Conservation (phyloP, 148 eudicot species). For the Dysphania ambrosioides region DNA sequence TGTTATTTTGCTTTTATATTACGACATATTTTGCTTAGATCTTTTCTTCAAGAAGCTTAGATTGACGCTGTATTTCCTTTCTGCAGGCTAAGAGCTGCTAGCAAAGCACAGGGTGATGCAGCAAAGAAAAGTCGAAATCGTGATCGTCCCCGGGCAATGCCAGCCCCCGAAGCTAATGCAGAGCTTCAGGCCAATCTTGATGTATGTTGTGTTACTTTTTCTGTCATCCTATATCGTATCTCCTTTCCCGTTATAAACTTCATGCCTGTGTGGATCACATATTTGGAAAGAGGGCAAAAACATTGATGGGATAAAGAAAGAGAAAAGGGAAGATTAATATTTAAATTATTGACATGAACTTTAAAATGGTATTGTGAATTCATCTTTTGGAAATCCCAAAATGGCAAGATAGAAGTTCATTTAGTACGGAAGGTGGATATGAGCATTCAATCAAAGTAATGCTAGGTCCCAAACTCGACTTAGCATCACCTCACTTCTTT, state of each 20-base stretch:
- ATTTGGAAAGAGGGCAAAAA: neutral
- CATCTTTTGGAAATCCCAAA: neutral
- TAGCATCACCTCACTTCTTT: neutral
- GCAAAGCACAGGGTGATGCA: slow-evolving; percentile 68
- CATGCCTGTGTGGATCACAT: neutral
- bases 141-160: slow-evolving; percentile 63
- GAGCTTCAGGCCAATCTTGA: slow-evolving; percentile 91
- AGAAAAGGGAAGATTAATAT: neutral
- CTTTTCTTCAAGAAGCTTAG: neutral
- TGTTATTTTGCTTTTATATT: neutral
- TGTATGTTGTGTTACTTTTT: slow-evolving; percentile 37
- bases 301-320: neutral
- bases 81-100: slow-evolving; percentile 69
- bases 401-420: neutral
- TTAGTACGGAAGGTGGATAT: neutral
- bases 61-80: neutral
- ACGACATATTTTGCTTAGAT: neutral
- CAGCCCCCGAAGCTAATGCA: slow-evolving; percentile 97
- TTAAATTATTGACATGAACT: neutral
- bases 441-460: neutral
- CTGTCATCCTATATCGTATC: neutral
- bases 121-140: slow-evolving; percentile 63
- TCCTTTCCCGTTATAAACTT: neutral
- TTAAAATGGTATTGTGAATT: neutral
- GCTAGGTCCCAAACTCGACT: neutral